These are phyloP conservation scores for Arthrobotrys musiformis DNA, from an alignment of 2,329 filamentous ascomycete species.

Conservation along the genomic window DNA sequence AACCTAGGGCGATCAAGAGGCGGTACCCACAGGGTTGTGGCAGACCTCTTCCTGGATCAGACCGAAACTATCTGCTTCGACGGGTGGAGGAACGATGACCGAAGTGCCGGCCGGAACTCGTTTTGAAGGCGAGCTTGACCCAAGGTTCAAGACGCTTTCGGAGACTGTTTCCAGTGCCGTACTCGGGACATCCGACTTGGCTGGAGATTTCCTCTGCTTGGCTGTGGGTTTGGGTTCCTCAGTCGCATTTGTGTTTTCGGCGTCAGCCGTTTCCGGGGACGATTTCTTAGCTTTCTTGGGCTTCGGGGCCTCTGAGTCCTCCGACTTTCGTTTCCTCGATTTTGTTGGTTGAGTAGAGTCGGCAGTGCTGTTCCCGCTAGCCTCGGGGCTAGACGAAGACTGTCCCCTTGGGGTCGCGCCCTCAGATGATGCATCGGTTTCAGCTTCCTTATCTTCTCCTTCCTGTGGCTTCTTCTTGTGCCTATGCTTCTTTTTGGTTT, in stretches of 20 bases:
- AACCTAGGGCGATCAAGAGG: background rate
- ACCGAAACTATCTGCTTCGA: conserved; percentile 34
- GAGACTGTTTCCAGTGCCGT: conserved; percentile 15
- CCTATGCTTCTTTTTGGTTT: conserved; percentile 12
- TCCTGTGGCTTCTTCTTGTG: conserved; percentile 1
- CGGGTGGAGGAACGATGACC: conserved; percentile 46
- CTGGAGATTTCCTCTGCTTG: conserved; percentile 8
- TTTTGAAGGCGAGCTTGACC: conserved; percentile 31
- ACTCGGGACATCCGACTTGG: background rate
- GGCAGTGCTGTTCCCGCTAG: background rate
- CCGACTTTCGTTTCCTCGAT: conserved; percentile 8
- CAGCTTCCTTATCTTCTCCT: background rate
- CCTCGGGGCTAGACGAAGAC: background rate
- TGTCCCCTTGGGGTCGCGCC: background rate
- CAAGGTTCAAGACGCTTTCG: conserved; percentile 26
- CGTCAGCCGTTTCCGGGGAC: background rate
- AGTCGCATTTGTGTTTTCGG: background rate
- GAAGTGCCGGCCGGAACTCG: conserved; percentile 47
- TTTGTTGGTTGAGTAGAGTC: background rate
- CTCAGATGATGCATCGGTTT: background rate
- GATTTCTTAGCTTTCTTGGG: conserved; percentile 18
- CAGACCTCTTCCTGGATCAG: conserved; percentile 54
- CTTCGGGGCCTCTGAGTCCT: conserved; percentile 1
- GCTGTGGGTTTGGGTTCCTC: background rate
- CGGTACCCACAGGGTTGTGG: conserved; percentile 47